These are phyloP conservation scores for Spinacia oleracea DNA, from an alignment of 179 eudicot species.

Conservation along the genomic window DNA sequence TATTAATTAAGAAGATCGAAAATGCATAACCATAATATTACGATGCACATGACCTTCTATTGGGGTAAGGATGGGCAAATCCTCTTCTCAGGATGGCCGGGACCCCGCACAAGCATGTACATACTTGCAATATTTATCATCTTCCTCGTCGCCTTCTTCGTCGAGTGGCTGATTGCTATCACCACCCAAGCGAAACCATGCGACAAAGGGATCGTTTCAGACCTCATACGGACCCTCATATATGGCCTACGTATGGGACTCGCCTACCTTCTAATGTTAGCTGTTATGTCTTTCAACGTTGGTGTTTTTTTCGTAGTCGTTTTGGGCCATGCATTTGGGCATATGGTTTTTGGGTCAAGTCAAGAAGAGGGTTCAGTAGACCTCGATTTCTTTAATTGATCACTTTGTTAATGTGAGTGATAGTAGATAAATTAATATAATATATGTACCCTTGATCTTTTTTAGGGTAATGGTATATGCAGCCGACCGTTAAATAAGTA, in stretches of 20 bases:
- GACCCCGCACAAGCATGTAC: slow-evolving; percentile 37
- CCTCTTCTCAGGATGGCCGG: slow-evolving; percentile 44
- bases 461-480: no score
- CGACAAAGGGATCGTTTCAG: slow-evolving; percentile 12
- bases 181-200: slow-evolving; percentile 15
- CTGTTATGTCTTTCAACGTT: slow-evolving; percentile 60
- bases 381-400: slow-evolving; percentile 10
- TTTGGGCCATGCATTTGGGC: slow-evolving; percentile 48
- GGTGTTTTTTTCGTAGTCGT: slow-evolving; percentile 50
- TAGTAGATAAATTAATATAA: neutral
- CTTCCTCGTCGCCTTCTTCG: slow-evolving; percentile 35
- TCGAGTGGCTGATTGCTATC: slow-evolving; percentile 59
- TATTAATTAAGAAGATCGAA: no score
- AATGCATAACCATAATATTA: slow-evolving; percentile 7
- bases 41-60: slow-evolving; percentile 54
- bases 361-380: neutral
- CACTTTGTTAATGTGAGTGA: neutral
- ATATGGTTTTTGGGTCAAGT: slow-evolving; percentile 17
- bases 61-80: slow-evolving; percentile 52
- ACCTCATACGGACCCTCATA: slow-evolving; percentile 35
- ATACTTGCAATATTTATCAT: slow-evolving; percentile 30
- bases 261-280: slow-evolving; percentile 59
- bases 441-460: no score
- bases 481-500: no score
- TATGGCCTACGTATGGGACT: slow-evolving; percentile 47